phyloP scores from a whole-genome alignment of 2,329 filamentous ascomycete genomes.

The Fusarium sp. region DNA sequence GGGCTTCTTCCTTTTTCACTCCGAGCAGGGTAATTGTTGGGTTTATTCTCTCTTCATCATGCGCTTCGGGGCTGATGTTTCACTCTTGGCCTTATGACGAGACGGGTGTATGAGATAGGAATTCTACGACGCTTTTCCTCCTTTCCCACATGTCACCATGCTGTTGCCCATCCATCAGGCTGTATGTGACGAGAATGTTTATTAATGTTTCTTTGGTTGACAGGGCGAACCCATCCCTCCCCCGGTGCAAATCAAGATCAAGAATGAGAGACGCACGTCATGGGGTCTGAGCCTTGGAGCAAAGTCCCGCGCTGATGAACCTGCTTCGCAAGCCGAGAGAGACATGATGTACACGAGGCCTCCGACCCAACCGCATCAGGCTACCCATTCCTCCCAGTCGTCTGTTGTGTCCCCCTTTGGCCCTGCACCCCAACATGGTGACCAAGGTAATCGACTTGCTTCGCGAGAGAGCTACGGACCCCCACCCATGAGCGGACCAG shows the following conservation, averaged over 20 bases:
- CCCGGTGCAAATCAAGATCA: constrained; percentile 47
- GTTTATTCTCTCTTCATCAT: constrained; percentile 45
- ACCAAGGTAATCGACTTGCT: constrained; percentile 36
- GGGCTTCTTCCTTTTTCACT: constrained; percentile 41
- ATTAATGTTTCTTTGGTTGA: constrained; percentile 51
- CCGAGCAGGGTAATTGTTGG: constrained; percentile 41
- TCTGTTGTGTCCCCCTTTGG: constrained; percentile 34
- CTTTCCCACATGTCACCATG: constrained; percentile 40
- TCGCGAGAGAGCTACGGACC: constrained; percentile 29
- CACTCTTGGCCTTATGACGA: constrained; percentile 48
- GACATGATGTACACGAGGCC: constrained; percentile 30
- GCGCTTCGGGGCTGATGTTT: constrained; percentile 43
- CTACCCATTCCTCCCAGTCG: constrained; percentile 37
- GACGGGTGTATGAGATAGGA: constrained; percentile 54
- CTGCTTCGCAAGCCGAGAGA: constrained; percentile 34
- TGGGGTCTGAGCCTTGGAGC: constrained; percentile 55
- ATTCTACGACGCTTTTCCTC: constrained; percentile 51
- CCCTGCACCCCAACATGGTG: constrained; percentile 28
- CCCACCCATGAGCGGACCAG: constrained; percentile 12
- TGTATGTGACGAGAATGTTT: constrained; percentile 44
- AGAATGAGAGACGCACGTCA: constrained; percentile 55
- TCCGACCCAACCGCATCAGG: constrained; percentile 33
- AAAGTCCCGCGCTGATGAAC: constrained; percentile 44
- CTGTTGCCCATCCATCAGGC: constrained; percentile 42
- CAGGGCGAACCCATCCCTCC: constrained; percentile 51